phyloP scores from a whole-genome alignment of 2,329 filamentous ascomycete species.

The Sporothrix globosa region DNA sequence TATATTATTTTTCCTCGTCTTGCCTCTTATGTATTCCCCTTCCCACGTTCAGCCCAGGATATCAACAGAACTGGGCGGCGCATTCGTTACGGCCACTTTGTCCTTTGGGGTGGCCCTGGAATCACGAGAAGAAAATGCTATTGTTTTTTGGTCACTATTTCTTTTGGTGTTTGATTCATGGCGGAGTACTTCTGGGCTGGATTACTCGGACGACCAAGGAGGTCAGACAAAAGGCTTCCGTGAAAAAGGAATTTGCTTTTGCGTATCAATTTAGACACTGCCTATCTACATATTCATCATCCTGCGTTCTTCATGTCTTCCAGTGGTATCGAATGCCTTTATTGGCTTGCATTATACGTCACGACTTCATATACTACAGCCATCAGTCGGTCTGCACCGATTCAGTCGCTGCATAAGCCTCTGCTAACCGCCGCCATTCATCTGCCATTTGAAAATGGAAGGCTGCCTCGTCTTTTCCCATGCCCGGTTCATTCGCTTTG shows the following conservation, averaged over 20 bases:
- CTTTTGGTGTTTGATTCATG: background rate
- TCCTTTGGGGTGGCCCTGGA: background rate
- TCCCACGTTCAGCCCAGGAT: background rate
- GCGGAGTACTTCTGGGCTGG: background rate
- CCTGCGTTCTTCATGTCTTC: background rate
- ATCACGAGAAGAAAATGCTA: background rate
- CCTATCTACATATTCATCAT: too few relatives aligned
- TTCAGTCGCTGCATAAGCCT: background rate
- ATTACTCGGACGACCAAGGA: constrained; percentile 1
- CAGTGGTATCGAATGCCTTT: background rate
- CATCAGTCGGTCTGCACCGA: background rate
- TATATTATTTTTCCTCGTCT: background rate
- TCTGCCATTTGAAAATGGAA: constrained; percentile 36
- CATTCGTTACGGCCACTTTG: background rate
- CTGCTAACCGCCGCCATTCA: constrained; percentile 41
- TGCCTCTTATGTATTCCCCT: background rate
- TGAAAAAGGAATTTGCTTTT: constrained; percentile 10
- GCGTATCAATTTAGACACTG: background rate
- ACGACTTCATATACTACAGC: background rate
- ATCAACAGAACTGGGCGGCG: background rate
- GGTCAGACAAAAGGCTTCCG: background rate
- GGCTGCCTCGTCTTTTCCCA: constrained; percentile 22
- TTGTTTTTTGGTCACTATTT: background rate
- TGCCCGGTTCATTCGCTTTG: constrained; percentile 25
- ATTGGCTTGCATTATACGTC: background rate